These are phyloP conservation scores for Lactifluus rugatus DNA, from an alignment of 768 basidiomycete species.

Conservation along the genomic window DNA sequence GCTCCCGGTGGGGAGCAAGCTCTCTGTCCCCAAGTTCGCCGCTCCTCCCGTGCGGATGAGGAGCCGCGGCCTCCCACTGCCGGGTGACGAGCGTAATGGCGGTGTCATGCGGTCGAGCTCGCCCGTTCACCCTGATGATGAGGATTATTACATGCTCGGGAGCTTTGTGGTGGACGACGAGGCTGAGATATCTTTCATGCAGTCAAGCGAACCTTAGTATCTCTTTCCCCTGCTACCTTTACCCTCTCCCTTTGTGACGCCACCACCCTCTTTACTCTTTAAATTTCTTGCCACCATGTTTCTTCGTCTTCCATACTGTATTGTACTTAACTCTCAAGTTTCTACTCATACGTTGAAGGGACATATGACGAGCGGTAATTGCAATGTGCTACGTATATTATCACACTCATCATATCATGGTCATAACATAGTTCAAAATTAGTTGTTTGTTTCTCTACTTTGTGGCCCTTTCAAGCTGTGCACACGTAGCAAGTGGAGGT, in stretches of 20 bases:
- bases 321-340: background rate
- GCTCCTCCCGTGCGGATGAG: constrained; percentile 39
- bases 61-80: constrained; percentile 23
- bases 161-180: constrained; percentile 81
- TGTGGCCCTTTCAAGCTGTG: background rate
- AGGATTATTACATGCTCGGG: constrained; percentile 60
- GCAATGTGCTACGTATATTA: background rate
- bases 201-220: constrained; percentile 21
- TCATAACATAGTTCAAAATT: too few relatives aligned
- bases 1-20: constrained; percentile 30
- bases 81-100: constrained; percentile 21
- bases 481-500: background rate
- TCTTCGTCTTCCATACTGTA: too few relatives aligned
- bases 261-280: background rate
- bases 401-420: too few relatives aligned
- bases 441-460: background rate
- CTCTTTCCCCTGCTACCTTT: background rate
- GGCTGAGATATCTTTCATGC: constrained; percentile 46
- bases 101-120: constrained; percentile 44
- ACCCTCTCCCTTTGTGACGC: background rate
- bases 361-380: background rate
- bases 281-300: too few relatives aligned
- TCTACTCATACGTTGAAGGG: background rate
- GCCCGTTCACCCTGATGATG: constrained; percentile 41
- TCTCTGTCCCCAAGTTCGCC: constrained; percentile 44